Conservation (phyloP, 495 filamentous ascomycete genomes). For the Penicillium maclennaniae region DNA sequence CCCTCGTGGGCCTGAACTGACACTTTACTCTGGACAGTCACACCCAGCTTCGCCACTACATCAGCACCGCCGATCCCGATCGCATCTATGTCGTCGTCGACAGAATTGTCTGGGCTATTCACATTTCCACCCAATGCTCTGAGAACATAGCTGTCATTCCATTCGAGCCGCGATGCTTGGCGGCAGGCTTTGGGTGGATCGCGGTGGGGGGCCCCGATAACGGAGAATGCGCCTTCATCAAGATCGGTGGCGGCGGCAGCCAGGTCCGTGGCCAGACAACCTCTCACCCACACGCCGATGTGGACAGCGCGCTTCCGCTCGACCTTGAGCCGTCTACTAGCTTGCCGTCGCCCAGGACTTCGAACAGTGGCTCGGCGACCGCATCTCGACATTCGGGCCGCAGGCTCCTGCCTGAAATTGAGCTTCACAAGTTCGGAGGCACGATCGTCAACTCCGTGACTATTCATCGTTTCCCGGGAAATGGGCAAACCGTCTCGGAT, state of each 20-base stretch:
- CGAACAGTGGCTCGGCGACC: constrained; percentile 25
- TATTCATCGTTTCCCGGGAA: constrained; percentile 56
- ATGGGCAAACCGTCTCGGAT: constrained; percentile 43
- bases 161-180: constrained; percentile 81
- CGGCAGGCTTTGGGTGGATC: constrained; percentile 80
- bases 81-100: constrained; percentile 79
- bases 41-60: constrained; percentile 86
- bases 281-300: constrained; percentile 42
- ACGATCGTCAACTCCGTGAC: constrained; percentile 70
- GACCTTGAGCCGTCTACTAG: constrained; percentile 45
- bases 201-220: constrained; percentile 78
- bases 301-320: constrained; percentile 59
- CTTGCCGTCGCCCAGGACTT: constrained; percentile 22
- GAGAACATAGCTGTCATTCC: constrained; percentile 73
- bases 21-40: constrained; percentile 53
- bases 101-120: constrained; percentile 66
- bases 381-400: constrained; percentile 23
- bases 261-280: constrained; percentile 30
- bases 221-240: constrained; percentile 80
- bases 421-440: constrained; percentile 51
- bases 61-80: constrained; percentile 73
- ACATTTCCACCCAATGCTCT: constrained; percentile 66
- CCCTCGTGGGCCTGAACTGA: constrained; percentile 7
- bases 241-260: constrained; percentile 42
- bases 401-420: constrained; percentile 42